Conservation (phyloP, 257 asterid genomes). For the Asclepias syriaca region DNA sequence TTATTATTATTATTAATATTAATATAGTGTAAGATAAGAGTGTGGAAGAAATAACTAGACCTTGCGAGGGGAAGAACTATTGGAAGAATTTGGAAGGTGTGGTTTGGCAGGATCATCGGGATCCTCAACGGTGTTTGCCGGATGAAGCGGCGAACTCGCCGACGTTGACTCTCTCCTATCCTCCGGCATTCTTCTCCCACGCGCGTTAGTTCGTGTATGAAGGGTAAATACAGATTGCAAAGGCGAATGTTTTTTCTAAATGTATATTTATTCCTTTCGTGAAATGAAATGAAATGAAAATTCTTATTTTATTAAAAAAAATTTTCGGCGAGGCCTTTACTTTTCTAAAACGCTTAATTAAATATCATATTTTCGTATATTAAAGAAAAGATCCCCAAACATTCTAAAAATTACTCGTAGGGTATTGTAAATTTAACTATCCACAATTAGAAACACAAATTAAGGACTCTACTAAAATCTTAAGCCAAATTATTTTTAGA, state of each 20-base stretch:
- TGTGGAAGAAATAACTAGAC: conserved; percentile 21
- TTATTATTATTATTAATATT: background rate
- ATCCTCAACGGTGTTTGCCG: conserved; percentile 36
- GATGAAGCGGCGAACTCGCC: conserved; percentile 40
- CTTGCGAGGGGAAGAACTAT: conserved; percentile 75
- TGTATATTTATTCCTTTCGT: background rate
- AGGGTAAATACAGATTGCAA: background rate
- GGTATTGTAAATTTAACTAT: too few species aligned
- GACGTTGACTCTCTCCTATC: conserved; percentile 71
- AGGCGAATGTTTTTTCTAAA: background rate
- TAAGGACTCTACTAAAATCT: too few species aligned
- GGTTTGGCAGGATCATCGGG: conserved; percentile 60
- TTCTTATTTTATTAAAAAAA: too few species aligned
- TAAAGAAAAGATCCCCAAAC: too few species aligned
- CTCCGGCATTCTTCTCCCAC: conserved; percentile 48
- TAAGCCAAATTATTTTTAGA: too few species aligned
- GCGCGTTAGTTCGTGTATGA: background rate
- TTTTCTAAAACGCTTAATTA: too few species aligned
- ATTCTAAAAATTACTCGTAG: too few species aligned
- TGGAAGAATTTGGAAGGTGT: conserved; percentile 66
- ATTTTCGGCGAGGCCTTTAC: too few species aligned
- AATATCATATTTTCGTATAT: too few species aligned
- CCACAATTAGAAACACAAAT: too few species aligned
- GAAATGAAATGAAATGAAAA: background rate
- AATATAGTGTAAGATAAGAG: background rate